A percentile compares a stretch with the other conserved stretches of the same genome.
phyloP scores from a whole-genome alignment of 2,329 filamentous ascomycete species.

The Pyrenochaeta sp. region DNA sequence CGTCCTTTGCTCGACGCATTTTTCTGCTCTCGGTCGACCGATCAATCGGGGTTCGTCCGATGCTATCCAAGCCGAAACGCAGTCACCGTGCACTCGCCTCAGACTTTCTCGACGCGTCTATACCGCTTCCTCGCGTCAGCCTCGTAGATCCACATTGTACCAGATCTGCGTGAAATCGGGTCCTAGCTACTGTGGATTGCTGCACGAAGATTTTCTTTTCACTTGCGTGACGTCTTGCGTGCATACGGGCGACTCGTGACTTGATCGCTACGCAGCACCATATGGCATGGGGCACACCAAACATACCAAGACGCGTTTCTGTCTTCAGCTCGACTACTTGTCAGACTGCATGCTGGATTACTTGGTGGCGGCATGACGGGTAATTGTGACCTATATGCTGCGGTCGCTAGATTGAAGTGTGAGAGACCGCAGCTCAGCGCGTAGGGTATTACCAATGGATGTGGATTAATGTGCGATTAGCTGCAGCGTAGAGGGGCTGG shows the following conservation, averaged over 20 bases:
- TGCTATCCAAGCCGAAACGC: constrained; percentile 25
- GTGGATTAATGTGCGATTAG: constrained; percentile 29
- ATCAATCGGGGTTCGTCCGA: constrained; percentile 7
- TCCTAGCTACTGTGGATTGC: constrained; percentile 29
- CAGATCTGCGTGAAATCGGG: constrained; percentile 15
- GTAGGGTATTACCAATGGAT: constrained; percentile 34
- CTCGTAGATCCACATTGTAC: constrained; percentile 31
- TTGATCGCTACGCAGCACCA: not conserved
- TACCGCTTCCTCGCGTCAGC: constrained; percentile 36
- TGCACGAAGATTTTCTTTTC: constrained; percentile 38
- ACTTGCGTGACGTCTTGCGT: constrained; percentile 34
- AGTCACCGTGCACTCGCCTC: constrained; percentile 32
- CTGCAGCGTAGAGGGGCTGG: constrained; percentile 47
- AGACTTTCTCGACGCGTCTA: constrained; percentile 46
- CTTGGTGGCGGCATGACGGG: not conserved
- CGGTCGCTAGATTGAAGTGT: constrained; percentile 16
- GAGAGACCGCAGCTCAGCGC: constrained; percentile 24
- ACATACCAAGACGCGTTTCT: not conserved
- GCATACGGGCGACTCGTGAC: constrained; percentile 12
- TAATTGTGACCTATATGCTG: constrained; percentile 13
- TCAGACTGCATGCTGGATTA: not conserved
- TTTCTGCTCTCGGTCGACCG: not conserved
- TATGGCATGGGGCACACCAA: not conserved
- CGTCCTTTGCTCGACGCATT: not conserved
- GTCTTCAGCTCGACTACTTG: not conserved